These are phyloP conservation scores for Vinca minor DNA, from an alignment of 257 asterid species.

Conservation along the genomic window DNA sequence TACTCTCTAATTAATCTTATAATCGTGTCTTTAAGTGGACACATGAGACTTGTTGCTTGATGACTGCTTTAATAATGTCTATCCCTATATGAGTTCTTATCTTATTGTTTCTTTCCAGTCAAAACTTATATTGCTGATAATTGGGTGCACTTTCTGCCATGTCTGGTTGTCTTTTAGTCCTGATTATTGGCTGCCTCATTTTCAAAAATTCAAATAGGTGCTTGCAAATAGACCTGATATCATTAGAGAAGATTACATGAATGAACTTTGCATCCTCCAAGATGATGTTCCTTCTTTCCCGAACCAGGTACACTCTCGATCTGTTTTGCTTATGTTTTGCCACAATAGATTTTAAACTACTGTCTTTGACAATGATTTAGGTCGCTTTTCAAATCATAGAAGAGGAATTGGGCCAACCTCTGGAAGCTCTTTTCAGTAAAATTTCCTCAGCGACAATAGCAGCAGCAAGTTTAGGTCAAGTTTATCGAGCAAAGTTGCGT, in stretches of 20 bases:
- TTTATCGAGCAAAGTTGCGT: slow-evolving; percentile 93
- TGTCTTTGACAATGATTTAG: slow-evolving; percentile 62
- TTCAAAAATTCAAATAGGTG: slow-evolving; percentile 39
- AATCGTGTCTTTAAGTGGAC: background rate
- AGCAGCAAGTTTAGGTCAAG: slow-evolving; percentile 99
- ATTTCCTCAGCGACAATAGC: slow-evolving; percentile 93
- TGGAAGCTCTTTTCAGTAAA: slow-evolving; percentile 91
- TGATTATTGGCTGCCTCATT: background rate
- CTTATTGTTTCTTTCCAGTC: background rate
- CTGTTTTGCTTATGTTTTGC: slow-evolving; percentile 11
- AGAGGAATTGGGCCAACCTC: slow-evolving; percentile 96
- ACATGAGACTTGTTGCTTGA: background rate
- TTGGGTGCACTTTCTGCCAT: background rate
- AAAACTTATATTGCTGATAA: background rate
- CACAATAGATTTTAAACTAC: slow-evolving; percentile 26
- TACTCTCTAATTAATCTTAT: too few species aligned
- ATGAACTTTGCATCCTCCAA: slow-evolving; percentile 97
- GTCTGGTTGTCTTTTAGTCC: background rate
- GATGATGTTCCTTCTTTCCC: slow-evolving; percentile 99
- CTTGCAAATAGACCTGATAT: slow-evolving; percentile 99
- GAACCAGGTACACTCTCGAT: slow-evolving; percentile 60
- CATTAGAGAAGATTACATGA: slow-evolving; percentile 97
- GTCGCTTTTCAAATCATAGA: slow-evolving; percentile 95
- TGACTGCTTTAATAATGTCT: background rate
- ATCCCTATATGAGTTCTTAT: background rate